These are phyloP conservation scores for Cyclotella sp. DNA, from an alignment of 108 stramenopile genomes.

Conservation along the genomic window DNA sequence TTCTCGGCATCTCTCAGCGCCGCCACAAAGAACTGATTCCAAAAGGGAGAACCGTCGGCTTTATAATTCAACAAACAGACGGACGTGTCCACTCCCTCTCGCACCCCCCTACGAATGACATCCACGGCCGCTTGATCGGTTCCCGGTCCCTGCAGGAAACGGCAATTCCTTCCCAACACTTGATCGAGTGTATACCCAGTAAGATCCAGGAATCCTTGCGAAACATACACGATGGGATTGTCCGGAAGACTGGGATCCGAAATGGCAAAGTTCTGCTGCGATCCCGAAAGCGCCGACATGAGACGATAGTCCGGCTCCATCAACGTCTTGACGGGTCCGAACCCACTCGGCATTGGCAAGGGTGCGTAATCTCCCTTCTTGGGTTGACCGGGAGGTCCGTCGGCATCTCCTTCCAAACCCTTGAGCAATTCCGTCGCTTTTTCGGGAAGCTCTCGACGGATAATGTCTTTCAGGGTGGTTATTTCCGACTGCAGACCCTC, in stretches of 20 bases:
- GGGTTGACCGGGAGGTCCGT: constrained; percentile 31
- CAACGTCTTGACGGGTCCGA: constrained; percentile 92
- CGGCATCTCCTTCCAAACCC: constrained; percentile 52
- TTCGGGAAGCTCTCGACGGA: constrained; percentile 67
- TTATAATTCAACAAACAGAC: constrained; percentile 93
- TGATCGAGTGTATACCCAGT: constrained; percentile 96
- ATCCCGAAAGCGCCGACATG: constrained; percentile 83
- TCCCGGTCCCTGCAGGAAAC: constrained; percentile 97
- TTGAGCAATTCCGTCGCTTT: constrained; percentile 60
- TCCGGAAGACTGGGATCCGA: constrained; percentile 96
- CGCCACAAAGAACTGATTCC: constrained; percentile 98
- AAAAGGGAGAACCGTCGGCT: constrained; percentile 96
- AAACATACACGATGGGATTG: constrained; percentile 96
- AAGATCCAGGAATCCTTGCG: constrained; percentile 91
- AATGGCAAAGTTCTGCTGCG: constrained; percentile 98
- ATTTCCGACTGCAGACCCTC: constrained; percentile 87
- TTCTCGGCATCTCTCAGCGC: constrained; percentile 94
- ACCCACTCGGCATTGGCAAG: constrained; percentile 87
- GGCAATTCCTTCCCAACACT: constrained; percentile 96
- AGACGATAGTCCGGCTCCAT: constrained; percentile 92
- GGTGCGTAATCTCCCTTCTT: constrained; percentile 80
- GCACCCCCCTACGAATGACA: constrained; percentile 86
- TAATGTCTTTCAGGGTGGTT: constrained; percentile 67
- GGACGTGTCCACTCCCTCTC: constrained; percentile 87
- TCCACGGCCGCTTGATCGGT: constrained; percentile 89